Base-by-base conservation (phyloP, 257 asterid species). In the Orobanche coerulescens region DNA sequence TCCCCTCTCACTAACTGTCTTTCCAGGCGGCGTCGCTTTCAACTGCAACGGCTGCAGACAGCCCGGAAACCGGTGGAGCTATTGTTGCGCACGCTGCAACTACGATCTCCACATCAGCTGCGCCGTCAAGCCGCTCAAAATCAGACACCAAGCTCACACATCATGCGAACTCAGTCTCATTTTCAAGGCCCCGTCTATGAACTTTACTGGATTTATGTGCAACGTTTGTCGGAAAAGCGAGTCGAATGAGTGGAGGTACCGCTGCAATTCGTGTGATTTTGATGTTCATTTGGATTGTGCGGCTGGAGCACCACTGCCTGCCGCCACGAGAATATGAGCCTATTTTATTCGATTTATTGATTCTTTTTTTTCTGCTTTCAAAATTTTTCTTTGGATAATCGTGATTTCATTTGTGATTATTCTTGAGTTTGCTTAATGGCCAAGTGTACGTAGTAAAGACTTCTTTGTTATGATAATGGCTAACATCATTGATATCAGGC, bases 41-140 rank as follows among this genome's bases (percentile, higher is more conserved):
- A 76, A 65, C 73, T 86, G 95, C 65, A 83, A 86, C 65, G 89
- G 79, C 53, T 86, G 95, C 69, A 30, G 58, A 70, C 71, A 48
- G 64, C 65, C 55, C 4, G 84, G 81, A 4, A 69, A 78, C 56
- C 77, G 82, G 8, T 86, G 84, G 79, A 78, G 82, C 77, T 83
- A 79, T 77, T 86, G 83, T 57, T 86, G 95, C 52, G 22, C 37
- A 9, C 57, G 57, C 9, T 86, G 92, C 52, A 73, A 74, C 34
- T 83, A 47, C 64, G 92, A 86, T 24, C 87, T 86, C 31, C 92
- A 86, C 57, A 81, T 77, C 23, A 26, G 5, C 5, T 86, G 95
- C 65, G 91, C 92, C 3, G 11, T 66, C 1, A 83, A 68, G 72
- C 84, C 86, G 2, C 66, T 81, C 31, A 75, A 28, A 0, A 66